A percentile compares a stretch with the other conserved stretches of the same genome.
Conservation (phyloP, 495 filamentous ascomycete genomes). For the Podospora australis region DNA sequence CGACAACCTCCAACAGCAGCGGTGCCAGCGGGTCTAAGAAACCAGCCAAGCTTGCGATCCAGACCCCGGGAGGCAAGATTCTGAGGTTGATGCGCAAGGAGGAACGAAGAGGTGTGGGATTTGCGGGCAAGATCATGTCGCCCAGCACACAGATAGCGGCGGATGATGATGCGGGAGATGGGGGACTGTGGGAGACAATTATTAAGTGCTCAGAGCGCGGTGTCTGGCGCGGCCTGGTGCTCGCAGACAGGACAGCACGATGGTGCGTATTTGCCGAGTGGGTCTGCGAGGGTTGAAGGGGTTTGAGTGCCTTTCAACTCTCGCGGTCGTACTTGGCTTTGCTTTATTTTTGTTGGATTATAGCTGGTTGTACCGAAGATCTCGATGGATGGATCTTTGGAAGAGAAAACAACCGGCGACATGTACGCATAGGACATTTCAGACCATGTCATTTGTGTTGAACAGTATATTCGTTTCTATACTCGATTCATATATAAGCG, state of each 20-base stretch:
- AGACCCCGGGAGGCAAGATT: conserved; percentile 93
- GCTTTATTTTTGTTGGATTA: too few relatives aligned
- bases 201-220: conserved; percentile 93
- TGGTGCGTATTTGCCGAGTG: conserved; percentile 99
- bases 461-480: too few relatives aligned
- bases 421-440: too few relatives aligned
- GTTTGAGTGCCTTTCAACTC: too few relatives aligned
- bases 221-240: conserved; percentile 84
- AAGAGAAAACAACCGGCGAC: too few relatives aligned
- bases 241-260: conserved; percentile 88
- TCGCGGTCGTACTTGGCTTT: too few relatives aligned
- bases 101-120: conserved; percentile 51
- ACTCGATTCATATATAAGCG: too few relatives aligned
- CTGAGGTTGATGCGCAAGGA: conserved; percentile 82
- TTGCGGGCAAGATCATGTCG: conserved; percentile 34
- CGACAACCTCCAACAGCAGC: conserved; percentile 22
- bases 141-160: conserved; percentile 12
- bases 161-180: conserved; percentile 59
- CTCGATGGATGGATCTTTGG: too few relatives aligned
- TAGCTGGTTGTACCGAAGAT: too few relatives aligned
- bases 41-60: conserved; percentile 91
- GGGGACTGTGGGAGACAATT: conserved; percentile 92
- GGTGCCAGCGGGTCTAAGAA: conserved; percentile 52
- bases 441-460: too few relatives aligned
- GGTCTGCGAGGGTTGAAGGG: conserved; percentile 51